These are phyloP conservation scores for Beauveria asiatica DNA, from an alignment of 2,329 filamentous ascomycete species.

Conservation along the genomic window DNA sequence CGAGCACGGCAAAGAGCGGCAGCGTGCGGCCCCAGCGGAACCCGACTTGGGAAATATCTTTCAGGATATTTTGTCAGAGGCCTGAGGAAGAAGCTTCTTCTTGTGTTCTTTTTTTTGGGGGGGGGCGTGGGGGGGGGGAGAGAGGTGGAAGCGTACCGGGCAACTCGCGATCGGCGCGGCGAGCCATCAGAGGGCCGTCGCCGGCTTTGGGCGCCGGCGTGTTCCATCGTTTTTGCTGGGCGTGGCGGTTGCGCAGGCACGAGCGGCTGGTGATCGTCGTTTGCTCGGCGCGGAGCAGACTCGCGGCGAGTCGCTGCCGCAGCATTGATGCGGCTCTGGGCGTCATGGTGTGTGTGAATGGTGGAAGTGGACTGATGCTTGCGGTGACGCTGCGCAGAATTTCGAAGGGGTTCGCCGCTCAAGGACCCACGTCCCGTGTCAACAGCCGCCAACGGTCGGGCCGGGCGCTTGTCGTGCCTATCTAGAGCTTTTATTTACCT, in stretches of 20 bases:
- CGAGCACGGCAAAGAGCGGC: slow-evolving; percentile 68
- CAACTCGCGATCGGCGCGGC: slow-evolving; percentile 56
- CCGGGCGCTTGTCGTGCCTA: no score
- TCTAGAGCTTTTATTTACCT: no score
- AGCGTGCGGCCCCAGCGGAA: slow-evolving; percentile 64
- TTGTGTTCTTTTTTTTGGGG: no score
- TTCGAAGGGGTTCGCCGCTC: not conserved
- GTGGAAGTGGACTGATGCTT: not conserved
- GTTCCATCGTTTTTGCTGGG: slow-evolving; percentile 36
- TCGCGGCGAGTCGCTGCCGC: not conserved
- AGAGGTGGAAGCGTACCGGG: slow-evolving; percentile 38
- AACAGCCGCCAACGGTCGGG: no score
- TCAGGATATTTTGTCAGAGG: not conserved
- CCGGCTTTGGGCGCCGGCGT: slow-evolving; percentile 49
- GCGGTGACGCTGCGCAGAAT: not conserved
- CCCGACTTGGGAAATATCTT: slow-evolving; percentile 33
- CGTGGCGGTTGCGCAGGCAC: slow-evolving; percentile 8
- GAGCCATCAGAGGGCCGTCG: slow-evolving; percentile 56
- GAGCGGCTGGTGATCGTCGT: not conserved
- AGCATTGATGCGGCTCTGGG: not conserved
- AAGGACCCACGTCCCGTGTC: no score
- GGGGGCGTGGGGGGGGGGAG: no score
- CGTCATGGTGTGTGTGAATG: not conserved
- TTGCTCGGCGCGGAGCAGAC: not conserved
- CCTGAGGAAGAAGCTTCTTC: no score